phyloP scores from a whole-genome alignment of 2,329 filamentous ascomycete species.

The Aspergillus calidoustus region DNA sequence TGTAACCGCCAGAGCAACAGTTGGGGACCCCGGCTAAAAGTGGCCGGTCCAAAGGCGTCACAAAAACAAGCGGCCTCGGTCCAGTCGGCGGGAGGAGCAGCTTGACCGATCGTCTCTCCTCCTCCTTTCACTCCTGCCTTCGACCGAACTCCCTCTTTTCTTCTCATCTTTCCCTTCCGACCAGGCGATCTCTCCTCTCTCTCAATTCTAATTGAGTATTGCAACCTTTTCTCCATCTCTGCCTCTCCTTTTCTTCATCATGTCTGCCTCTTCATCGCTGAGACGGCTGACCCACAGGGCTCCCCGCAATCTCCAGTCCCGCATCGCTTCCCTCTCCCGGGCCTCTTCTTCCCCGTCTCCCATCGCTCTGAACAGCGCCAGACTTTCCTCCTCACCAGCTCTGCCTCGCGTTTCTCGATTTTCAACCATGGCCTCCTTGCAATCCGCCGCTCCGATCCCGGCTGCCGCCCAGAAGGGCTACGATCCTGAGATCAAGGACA shows the following conservation, averaged over 20 bases:
- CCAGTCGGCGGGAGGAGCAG: conserved; percentile 11
- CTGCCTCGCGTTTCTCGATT: conserved; percentile 40
- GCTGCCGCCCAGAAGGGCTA: conserved; percentile 61
- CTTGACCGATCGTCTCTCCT: background rate
- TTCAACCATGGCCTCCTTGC: conserved; percentile 49
- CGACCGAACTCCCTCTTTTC: conserved; percentile 7
- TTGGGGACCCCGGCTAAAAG: conserved; percentile 1
- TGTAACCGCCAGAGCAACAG: conserved; percentile 6
- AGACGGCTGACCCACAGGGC: conserved; percentile 48
- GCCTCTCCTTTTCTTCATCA: conserved; percentile 26
- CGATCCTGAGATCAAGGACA: conserved; percentile 92
- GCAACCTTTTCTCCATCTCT: conserved; percentile 18
- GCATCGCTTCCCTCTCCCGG: conserved; percentile 48
- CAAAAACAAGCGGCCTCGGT: conserved; percentile 19
- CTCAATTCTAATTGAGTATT: conserved; percentile 24
- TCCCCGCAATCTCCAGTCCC: conserved; percentile 52
- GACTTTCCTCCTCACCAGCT: conserved; percentile 18
- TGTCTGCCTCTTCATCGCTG: conserved; percentile 48
- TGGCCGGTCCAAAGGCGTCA: conserved; percentile 10
- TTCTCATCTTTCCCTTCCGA: conserved; percentile 16
- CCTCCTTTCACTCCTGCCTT: conserved; percentile 1
- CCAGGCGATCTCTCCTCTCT: conserved; percentile 28
- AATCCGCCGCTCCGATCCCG: conserved; percentile 42
- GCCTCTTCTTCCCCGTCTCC: conserved; percentile 30
- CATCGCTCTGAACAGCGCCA: conserved; percentile 23